A percentile compares a stretch with the other conserved stretches of the same genome.
Conservation (phyloP, 768 basidiomycete species). For the Auriscalpium microsporum region DNA sequence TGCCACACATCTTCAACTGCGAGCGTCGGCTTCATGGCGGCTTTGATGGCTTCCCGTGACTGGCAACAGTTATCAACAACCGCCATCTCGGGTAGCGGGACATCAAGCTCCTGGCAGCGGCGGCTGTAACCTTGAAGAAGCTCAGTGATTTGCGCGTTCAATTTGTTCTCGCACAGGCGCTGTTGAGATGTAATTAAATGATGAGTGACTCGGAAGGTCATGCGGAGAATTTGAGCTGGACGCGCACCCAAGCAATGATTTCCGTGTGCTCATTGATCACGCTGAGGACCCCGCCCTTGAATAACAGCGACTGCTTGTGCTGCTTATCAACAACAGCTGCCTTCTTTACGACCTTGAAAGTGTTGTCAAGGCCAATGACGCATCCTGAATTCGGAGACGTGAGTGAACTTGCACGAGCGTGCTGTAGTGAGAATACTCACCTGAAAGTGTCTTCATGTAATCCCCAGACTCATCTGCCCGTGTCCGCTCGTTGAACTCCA, state of each 20-base stretch:
- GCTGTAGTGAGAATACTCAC: neutral
- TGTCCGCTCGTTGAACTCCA: constrained; percentile 11
- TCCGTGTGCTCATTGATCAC: constrained; percentile 14
- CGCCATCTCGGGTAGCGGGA: constrained; percentile 9
- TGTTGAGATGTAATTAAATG: too few relatives aligned
- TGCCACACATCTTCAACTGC: constrained; percentile 16
- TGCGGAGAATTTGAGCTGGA: too few relatives aligned
- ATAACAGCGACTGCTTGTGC: neutral
- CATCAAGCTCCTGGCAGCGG: constrained; percentile 3
- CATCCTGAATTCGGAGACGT: neutral
- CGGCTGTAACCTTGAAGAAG: constrained; percentile 8
- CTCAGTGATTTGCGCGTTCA: constrained; percentile 11
- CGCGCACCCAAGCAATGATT: constrained; percentile 14
- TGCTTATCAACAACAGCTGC: constrained; percentile 1
- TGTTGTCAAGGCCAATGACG: constrained; percentile 11
- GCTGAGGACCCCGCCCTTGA: constrained; percentile 13
- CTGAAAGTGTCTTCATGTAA: constrained; percentile 14
- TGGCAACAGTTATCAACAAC: constrained; percentile 19
- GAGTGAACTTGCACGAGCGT: too few relatives aligned
- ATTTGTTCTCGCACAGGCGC: constrained; percentile 12
- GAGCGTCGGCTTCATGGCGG: neutral
- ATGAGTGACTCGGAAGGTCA: too few relatives aligned
- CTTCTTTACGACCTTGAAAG: constrained; percentile 14
- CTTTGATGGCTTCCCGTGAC: constrained; percentile 1
- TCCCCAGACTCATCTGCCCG: constrained; percentile 12